Evolutionary conservation across 495 filamentous ascomycete species (phyloP).

Genomic region (Aspergillus egyptiacus): DNA sequence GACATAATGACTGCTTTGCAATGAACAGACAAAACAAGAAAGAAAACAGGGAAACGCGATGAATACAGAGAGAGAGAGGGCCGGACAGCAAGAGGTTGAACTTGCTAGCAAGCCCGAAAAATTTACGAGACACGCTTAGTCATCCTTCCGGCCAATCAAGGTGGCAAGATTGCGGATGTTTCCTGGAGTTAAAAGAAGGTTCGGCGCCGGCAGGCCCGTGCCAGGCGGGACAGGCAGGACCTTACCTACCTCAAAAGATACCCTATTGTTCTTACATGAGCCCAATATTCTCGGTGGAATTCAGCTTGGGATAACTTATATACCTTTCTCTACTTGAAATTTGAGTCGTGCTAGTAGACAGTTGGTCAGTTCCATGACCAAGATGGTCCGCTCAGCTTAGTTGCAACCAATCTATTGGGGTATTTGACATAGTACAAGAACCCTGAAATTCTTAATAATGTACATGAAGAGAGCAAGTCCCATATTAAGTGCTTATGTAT

Average conservation of each 20-base stretch:
- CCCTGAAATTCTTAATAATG: not conserved
- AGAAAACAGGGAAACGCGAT: slow-evolving; percentile 31
- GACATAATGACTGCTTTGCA: slow-evolving; percentile 52
- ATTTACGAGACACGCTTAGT: slow-evolving; percentile 41
- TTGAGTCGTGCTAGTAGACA: not conserved
- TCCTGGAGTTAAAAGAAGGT: not conserved
- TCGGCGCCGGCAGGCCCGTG: no score
- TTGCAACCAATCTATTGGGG: no score
- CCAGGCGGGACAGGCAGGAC: no score
- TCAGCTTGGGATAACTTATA: no score
- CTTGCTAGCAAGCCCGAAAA: slow-evolving; percentile 34
- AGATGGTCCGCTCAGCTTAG: no score
- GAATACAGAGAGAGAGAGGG: slow-evolving; percentile 24
- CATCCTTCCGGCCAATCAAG: slow-evolving; percentile 35
- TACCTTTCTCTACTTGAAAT: no score
- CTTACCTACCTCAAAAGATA: no score
- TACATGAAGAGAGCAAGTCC: not conserved
- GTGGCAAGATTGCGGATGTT: slow-evolving; percentile 33
- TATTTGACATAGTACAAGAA: not conserved
- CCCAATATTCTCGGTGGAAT: no score
- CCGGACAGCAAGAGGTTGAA: slow-evolving; percentile 16
- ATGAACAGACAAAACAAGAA: slow-evolving; percentile 32
- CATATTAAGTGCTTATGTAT: not conserved
- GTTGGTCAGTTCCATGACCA: no score
- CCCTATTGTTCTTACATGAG: no score